phyloP scores from a whole-genome alignment of 371 early-diverging fungal genomes.

The Nematocida parisii region DNA sequence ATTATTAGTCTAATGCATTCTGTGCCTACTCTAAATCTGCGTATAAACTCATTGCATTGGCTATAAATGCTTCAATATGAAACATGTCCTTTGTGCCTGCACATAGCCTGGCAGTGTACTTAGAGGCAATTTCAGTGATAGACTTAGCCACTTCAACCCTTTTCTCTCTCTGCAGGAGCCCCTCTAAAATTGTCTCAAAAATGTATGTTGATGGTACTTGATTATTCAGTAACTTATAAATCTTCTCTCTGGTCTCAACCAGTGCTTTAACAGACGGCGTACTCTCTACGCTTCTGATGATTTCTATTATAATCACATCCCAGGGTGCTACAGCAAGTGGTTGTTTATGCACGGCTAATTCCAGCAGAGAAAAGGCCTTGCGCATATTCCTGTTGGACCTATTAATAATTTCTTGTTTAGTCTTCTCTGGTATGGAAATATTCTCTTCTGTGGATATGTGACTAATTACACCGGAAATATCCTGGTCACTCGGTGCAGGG shows the following conservation, averaged over 20 bases:
- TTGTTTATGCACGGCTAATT: slow-evolving; percentile 23
- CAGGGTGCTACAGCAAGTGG: neutral
- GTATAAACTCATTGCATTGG: slow-evolving; percentile 67
- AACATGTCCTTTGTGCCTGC: slow-evolving; percentile 85
- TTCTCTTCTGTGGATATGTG: slow-evolving; percentile 58
- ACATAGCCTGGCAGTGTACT: slow-evolving; percentile 73
- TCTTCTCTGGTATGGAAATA: slow-evolving; percentile 31
- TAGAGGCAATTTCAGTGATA: slow-evolving; percentile 61
- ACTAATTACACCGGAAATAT: slow-evolving; percentile 71
- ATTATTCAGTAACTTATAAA: neutral
- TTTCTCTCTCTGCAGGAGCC: slow-evolving; percentile 75
- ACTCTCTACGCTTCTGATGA: neutral
- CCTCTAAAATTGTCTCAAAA: neutral
- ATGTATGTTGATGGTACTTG: neutral
- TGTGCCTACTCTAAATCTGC: neutral
- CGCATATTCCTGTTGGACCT: slow-evolving; percentile 79
- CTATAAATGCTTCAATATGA: slow-evolving; percentile 92
- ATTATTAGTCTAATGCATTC: too few species aligned
- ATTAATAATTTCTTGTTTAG: slow-evolving; percentile 72
- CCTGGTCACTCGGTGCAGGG: slow-evolving; percentile 75
- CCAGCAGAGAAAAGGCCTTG: slow-evolving; percentile 78
- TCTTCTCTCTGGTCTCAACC: neutral
- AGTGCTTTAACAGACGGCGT: neutral
- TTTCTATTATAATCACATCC: slow-evolving; percentile 11
- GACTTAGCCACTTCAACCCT: slow-evolving; percentile 12